Evolutionary conservation across 2,329 filamentous ascomycete species (phyloP).

Genomic region (Sporothrix inflata): DNA sequence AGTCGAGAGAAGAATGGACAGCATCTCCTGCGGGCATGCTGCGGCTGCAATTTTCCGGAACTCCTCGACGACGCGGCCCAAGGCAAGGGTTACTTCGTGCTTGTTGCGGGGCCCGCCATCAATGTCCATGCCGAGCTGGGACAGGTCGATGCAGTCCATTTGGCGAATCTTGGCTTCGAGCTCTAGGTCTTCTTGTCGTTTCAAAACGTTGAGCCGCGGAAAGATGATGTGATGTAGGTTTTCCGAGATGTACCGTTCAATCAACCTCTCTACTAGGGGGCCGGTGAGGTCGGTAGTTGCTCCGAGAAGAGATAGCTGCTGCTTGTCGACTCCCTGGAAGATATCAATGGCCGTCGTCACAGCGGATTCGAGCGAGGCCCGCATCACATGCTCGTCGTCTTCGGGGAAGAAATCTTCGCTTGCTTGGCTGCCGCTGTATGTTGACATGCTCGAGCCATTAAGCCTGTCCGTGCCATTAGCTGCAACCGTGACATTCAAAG

Average conservation of each 20-base stretch:
- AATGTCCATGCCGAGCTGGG: constrained; percentile 87
- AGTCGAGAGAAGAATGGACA: constrained; percentile 76
- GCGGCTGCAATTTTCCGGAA: constrained; percentile 83
- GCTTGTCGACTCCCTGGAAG: constrained; percentile 94
- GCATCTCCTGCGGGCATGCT: constrained; percentile 85
- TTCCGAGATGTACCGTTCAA: constrained; percentile 92
- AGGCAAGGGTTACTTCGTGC: constrained; percentile 74
- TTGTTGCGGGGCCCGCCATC: constrained; percentile 79
- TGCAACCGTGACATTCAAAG: neutral
- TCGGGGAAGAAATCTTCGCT: constrained; percentile 74
- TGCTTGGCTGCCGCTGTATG: constrained; percentile 34
- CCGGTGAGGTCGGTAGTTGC: constrained; percentile 93
- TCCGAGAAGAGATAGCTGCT: constrained; percentile 87
- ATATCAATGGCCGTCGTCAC: constrained; percentile 93
- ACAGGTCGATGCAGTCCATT: constrained; percentile 93
- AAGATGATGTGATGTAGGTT: constrained; percentile 91
- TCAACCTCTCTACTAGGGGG: constrained; percentile 86
- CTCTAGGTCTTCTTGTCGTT: constrained; percentile 80
- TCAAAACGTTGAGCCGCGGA: constrained; percentile 76
- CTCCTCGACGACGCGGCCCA: constrained; percentile 80
- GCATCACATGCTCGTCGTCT: constrained; percentile 90
- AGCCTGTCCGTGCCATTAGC: neutral
- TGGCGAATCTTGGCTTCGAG: constrained; percentile 87
- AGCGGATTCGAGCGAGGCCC: constrained; percentile 84
- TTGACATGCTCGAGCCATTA: constrained; percentile 20